A percentile compares a stretch with the other conserved stretches of the same genome.
These are phyloP conservation scores for Puccinia brachypodii DNA, from an alignment of 1,284 basidiomycete genomes.

Conservation along the genomic window DNA sequence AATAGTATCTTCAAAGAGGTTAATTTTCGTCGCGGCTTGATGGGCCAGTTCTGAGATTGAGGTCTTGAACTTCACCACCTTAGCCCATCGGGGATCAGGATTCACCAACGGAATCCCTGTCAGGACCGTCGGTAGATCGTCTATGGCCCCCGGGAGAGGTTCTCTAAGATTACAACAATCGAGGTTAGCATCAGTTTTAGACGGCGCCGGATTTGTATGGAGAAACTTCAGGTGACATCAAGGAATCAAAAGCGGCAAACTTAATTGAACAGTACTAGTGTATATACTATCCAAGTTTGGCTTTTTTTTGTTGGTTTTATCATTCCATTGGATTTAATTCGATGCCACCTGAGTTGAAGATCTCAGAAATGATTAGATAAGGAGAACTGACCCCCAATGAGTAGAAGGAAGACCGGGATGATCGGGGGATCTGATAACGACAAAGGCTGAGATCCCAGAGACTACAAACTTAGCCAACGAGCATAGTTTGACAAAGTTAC, in stretches of 20 bases:
- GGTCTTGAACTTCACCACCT: slow-evolving; percentile 65
- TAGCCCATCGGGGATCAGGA: slow-evolving; percentile 72
- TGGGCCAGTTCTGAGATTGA: slow-evolving; percentile 72
- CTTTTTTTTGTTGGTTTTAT: background rate
- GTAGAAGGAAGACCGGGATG: slow-evolving; percentile 19
- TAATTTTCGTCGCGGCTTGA: slow-evolving; percentile 69
- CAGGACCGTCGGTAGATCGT: slow-evolving; percentile 55
- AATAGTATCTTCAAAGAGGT: slow-evolving; percentile 81
- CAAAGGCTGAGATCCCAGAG: slow-evolving; percentile 33
- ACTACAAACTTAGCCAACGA: slow-evolving; percentile 11
- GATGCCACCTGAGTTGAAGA: slow-evolving; percentile 16
- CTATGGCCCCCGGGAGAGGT: slow-evolving; percentile 56
- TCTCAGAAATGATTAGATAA: background rate
- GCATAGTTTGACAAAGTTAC: slow-evolving; percentile 44
- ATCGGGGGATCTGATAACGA: slow-evolving; percentile 18
- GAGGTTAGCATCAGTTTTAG: background rate
- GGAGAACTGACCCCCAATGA: slow-evolving; percentile 44
- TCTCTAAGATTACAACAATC: slow-evolving; percentile 52
- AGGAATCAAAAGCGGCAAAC: background rate
- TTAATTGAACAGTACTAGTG: background rate
- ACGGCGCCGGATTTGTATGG: background rate
- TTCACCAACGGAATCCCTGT: slow-evolving; percentile 74
- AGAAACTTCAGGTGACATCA: slow-evolving; percentile 12
- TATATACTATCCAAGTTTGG: background rate
- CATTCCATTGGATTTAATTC: slow-evolving; percentile 3